phyloP scores from a whole-genome alignment of 2,329 filamentous ascomycete species.

The Penicillium concentricum region DNA sequence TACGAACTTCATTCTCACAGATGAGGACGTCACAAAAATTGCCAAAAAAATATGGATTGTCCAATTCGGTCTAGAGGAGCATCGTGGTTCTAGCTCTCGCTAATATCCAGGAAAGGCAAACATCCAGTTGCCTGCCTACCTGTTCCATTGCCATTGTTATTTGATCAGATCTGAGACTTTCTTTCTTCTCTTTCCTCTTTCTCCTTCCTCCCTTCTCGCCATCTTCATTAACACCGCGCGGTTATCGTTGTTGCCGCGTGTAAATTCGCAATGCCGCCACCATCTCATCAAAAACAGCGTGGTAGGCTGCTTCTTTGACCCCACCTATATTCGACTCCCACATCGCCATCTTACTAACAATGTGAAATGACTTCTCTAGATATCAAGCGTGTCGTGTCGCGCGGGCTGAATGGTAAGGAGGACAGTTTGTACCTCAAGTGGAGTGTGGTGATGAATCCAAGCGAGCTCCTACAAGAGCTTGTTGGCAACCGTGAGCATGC shows the following conservation, averaged over 20 bases:
- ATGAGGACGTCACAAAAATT: no score
- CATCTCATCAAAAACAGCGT: not conserved
- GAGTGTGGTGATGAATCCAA: slow-evolving; percentile 20
- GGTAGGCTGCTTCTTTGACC: not conserved
- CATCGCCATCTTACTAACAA: not conserved
- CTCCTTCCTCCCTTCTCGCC: no score
- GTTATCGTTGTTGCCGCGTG: not conserved
- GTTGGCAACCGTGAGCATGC: slow-evolving; percentile 25
- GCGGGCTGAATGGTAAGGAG: not conserved
- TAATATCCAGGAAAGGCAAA: no score
- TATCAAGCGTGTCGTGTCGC: not conserved
- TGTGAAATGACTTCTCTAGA: not conserved
- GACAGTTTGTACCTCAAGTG: slow-evolving; percentile 12
- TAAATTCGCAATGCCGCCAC: not conserved
- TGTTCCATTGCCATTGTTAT: not conserved
- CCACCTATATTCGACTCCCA: not conserved
- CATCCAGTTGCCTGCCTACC: not conserved
- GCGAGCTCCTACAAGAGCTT: slow-evolving; percentile 30
- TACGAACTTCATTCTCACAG: no score
- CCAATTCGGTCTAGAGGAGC: no score
- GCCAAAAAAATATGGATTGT: no score
- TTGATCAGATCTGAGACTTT: not conserved
- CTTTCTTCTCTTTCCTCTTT: not conserved
- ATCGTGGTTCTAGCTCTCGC: no score
- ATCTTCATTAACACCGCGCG: not conserved